Evolutionary conservation across 768 basidiomycete species (phyloP), one percentile per base, ranked within the genome.

Genomic region (Boletus vinaceobasis): DNA sequence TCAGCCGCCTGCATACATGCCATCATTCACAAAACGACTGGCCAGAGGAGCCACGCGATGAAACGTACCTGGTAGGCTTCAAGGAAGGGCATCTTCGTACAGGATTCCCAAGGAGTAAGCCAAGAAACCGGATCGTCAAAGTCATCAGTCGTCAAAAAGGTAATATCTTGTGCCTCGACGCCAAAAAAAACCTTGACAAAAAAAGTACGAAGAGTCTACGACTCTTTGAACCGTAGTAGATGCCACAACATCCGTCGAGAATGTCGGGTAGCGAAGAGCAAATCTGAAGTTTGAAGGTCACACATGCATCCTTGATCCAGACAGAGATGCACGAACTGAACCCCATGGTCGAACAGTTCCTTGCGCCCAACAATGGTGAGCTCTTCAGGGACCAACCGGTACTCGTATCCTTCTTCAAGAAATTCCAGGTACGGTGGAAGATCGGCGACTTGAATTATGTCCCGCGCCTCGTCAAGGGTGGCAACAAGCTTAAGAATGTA

Each of bases 151-250:
- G 68, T 67, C 14, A 63, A 48, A 53, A 71, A 68, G 7, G 46
- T 50, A 9, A 71, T 58, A 3, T 62, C 48, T 39, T 71, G 65
- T 7, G 53, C 55, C 5, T 44, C 57, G 0, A 67, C 65, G 4
- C 75, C 77, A 52, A 75, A 74, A 59, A 23, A 74, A 71, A 5
- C 75, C 77, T 45, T 66, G 61, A 47, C 65, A 59, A 53, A 77
- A 78, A 68, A 72, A 76, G 58, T 71, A 64, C 9, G 76, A 67
- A 14, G 74, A 74, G 54, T 78, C 75, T n/a, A 74, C 59, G 37
- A 77, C 73, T 53, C 68, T 59, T 23, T 23, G 57, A 2, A 57
- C 39, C 0, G 35, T 19, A 11, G 60, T 63, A 7, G 64, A 62
- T 14, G 62, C 45, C 10, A 59, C 19, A 1, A 27, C 48, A 2